phyloP scores from a whole-genome alignment of 495 filamentous ascomycete species.

The Xylaria nigripes region DNA sequence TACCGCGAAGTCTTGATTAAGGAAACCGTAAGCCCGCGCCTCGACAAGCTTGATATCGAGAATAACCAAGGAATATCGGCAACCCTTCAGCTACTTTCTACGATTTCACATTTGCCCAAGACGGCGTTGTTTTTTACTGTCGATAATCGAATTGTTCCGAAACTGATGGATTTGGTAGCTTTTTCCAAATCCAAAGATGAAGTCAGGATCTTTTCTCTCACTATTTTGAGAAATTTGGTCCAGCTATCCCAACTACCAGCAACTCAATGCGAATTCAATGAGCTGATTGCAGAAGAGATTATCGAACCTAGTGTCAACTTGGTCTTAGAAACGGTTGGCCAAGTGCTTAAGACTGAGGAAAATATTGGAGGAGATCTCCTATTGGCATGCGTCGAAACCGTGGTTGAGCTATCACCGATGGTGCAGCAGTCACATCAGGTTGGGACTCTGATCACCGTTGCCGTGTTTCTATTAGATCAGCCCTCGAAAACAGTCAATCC shows the following conservation, averaged over 20 bases:
- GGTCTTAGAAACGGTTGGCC: slow-evolving; percentile 58
- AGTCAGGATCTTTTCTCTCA: slow-evolving; percentile 74
- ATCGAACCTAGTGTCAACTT: slow-evolving; percentile 60
- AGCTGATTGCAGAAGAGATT: slow-evolving; percentile 53
- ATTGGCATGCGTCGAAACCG: slow-evolving; percentile 64
- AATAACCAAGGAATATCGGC: slow-evolving; percentile 84
- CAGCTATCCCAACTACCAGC: slow-evolving; percentile 44
- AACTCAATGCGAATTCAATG: slow-evolving; percentile 46
- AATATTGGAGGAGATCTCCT: slow-evolving; percentile 62
- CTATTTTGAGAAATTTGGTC: slow-evolving; percentile 61
- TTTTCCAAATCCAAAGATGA: slow-evolving; percentile 75
- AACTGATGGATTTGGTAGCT: slow-evolving; percentile 62
- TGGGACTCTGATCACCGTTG: slow-evolving; percentile 65
- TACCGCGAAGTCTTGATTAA: slow-evolving; percentile 63
- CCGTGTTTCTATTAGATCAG: slow-evolving; percentile 72
- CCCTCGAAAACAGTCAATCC: slow-evolving; percentile 72
- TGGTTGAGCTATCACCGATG: slow-evolving; percentile 67
- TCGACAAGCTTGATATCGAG: slow-evolving; percentile 75
- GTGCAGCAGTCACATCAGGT: slow-evolving; percentile 61
- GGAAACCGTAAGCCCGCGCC: slow-evolving; percentile 64
- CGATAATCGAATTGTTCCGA: slow-evolving; percentile 55
- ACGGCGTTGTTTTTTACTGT: slow-evolving; percentile 60
- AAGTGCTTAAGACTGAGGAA: slow-evolving; percentile 48
- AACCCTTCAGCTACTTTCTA: slow-evolving; percentile 67
- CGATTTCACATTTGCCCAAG: slow-evolving; percentile 62